Conservation (phyloP, 2,329 filamentous ascomycete species). For the Aspergillus japonicus region DNA sequence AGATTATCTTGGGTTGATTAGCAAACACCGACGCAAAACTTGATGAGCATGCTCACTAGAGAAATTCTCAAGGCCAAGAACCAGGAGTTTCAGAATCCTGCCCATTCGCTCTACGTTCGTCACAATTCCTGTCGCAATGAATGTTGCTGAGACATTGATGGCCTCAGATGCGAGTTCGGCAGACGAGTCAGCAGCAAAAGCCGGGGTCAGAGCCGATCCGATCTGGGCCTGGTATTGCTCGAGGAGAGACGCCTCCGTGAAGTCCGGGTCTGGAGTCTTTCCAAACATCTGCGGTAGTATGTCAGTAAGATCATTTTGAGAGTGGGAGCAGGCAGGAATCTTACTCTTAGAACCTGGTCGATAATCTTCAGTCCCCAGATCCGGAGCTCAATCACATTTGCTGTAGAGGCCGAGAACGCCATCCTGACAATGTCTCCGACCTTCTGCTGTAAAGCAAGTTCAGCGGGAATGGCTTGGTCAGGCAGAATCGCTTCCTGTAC, state of each 20-base stretch:
- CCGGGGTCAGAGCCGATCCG: constrained; percentile 90
- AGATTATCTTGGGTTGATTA: constrained; percentile 53
- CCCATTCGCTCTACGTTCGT: constrained; percentile 99
- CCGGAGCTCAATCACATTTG: constrained; percentile 82
- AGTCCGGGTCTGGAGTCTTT: constrained; percentile 91
- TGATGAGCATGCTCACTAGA: constrained; percentile 55
- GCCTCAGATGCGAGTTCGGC: constrained; percentile 94
- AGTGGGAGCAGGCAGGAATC: constrained; percentile 1
- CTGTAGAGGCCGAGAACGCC: constrained; percentile 95
- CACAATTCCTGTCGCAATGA: constrained; percentile 95
- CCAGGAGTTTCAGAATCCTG: constrained; percentile 88
- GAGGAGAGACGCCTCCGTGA: constrained; percentile 91
- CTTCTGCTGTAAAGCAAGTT: constrained; percentile 73
- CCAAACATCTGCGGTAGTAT: constrained; percentile 69
- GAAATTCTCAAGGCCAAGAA: constrained; percentile 89
- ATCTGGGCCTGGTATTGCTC: constrained; percentile 99
- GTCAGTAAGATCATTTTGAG: neutral
- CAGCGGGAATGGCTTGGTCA: constrained; percentile 74
- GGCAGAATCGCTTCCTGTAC: constrained; percentile 75
- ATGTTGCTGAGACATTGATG: constrained; percentile 95
- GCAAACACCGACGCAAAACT: neutral
- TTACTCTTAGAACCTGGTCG: constrained; percentile 76
- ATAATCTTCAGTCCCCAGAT: constrained; percentile 93
- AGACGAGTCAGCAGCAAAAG: constrained; percentile 92
- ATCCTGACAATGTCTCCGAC: constrained; percentile 93